These are phyloP conservation scores for Neofusicoccum umdonicola DNA, from an alignment of 2,329 filamentous ascomycete species.

Conservation along the genomic window DNA sequence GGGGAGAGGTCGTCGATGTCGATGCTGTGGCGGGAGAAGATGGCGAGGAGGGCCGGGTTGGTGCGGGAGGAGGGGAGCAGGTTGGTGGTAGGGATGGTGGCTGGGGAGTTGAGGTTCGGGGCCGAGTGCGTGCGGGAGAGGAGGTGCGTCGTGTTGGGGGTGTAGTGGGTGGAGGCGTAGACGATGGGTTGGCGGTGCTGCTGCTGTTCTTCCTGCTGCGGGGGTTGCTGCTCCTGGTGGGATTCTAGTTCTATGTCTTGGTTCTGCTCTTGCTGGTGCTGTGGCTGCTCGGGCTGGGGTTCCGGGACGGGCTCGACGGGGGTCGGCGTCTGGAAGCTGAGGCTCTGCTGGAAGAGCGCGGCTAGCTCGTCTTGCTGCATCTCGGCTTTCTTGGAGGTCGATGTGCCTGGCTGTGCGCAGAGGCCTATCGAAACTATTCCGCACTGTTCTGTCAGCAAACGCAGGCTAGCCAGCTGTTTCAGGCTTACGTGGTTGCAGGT, in stretches of 20 bases:
- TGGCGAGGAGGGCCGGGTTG: conserved; percentile 42
- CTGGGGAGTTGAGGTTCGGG: conserved; percentile 17
- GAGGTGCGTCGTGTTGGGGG: conserved; percentile 68
- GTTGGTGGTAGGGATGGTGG: conserved; percentile 9
- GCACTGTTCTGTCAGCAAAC: conserved; percentile 39
- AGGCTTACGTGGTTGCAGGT: conserved; percentile 47
- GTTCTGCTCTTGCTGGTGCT: conserved; percentile 23
- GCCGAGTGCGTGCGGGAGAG: conserved; percentile 18
- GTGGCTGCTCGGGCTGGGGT: background rate
- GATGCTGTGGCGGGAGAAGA: conserved; percentile 66
- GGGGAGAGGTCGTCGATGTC: conserved; percentile 67
- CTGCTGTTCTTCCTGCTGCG: conserved; percentile 23
- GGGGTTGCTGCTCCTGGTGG: background rate
- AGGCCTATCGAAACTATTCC: conserved; percentile 42
- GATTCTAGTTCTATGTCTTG: conserved; percentile 16
- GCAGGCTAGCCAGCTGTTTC: background rate
- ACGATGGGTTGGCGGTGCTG: conserved; percentile 51
- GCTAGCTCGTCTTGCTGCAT: conserved; percentile 78
- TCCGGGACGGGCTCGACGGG: conserved; percentile 18
- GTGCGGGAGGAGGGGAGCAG: conserved; percentile 38
- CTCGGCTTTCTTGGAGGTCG: conserved; percentile 45
- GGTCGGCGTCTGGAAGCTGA: conserved; percentile 34
- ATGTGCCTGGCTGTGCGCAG: conserved; percentile 28
- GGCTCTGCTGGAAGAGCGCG: conserved; percentile 73
- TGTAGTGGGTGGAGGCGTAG: conserved; percentile 82